Evolutionary conservation across 306 rosid species (phyloP).

Genomic region (Quercus ilex): DNA sequence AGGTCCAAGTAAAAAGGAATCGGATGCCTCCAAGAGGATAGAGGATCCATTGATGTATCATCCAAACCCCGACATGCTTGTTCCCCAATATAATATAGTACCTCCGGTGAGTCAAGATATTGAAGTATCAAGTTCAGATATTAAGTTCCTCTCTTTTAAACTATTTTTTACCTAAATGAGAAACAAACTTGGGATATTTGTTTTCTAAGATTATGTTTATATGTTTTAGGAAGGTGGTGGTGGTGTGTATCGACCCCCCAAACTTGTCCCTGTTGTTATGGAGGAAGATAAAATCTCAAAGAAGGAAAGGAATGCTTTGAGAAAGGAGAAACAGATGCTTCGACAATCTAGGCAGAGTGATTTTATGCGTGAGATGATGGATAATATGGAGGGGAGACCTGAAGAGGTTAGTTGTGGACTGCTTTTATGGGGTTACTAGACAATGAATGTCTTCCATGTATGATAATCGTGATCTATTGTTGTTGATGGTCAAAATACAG

Average conservation of each 20-base stretch:
- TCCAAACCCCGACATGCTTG: conserved; percentile 82
- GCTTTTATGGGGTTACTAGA: conserved; percentile 6
- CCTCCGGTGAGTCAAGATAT: conserved; percentile 37
- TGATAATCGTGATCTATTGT: conserved; percentile 5
- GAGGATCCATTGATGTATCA: conserved; percentile 66
- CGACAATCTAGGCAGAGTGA: conserved; percentile 57
- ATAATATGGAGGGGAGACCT: conserved; percentile 75
- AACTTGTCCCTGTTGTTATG: conserved; percentile 68
- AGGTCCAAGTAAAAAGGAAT: conserved; percentile 37
- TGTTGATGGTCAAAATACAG: conserved; percentile 39
- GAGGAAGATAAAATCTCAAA: conserved; percentile 55
- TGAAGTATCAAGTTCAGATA: background rate
- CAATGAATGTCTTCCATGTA: conserved; percentile 5
- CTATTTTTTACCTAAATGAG: background rate
- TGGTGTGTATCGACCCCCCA: conserved; percentile 54
- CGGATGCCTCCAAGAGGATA: conserved; percentile 30
- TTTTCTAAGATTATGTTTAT: conserved; percentile 18
- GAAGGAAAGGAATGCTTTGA: conserved; percentile 60
- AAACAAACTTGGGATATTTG: background rate
- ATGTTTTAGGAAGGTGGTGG: conserved; percentile 43
- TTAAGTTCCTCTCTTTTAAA: background rate
- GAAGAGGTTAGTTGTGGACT: conserved; percentile 61
- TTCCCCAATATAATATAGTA: conserved; percentile 40
- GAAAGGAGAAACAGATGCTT: conserved; percentile 62
- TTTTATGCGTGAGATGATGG: conserved; percentile 54